Evolutionary conservation across 2,329 filamentous ascomycete genomes (phyloP).

Genomic region (Mycosphaerella sp.): DNA sequence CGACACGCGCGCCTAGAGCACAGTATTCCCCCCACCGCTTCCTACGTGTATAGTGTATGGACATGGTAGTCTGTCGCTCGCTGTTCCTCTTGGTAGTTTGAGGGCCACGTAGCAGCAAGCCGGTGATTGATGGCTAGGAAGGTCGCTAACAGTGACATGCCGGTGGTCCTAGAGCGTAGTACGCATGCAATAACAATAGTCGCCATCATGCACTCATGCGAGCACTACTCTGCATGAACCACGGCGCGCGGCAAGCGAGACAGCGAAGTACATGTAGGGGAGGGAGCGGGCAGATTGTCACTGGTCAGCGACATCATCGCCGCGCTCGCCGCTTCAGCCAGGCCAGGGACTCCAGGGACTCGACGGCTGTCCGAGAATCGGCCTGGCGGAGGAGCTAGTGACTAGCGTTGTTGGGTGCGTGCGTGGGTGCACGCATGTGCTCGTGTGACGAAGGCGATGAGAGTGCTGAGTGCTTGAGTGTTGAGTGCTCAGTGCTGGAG

Average conservation of each 20-base stretch:
- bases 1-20: not conserved
- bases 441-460: constrained; percentile 5
- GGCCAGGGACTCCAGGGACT: not conserved
- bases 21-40: not conserved
- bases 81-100: not conserved
- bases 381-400: not conserved
- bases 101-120: not conserved
- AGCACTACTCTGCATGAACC: constrained; percentile 7
- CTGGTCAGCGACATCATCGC: constrained; percentile 4
- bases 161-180: not conserved
- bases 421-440: too few species aligned
- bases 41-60: not conserved
- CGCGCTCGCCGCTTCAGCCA: not conserved
- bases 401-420: not conserved
- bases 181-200: not conserved
- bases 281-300: not conserved
- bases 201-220: not conserved
- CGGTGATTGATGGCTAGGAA: not conserved
- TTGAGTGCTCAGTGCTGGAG: too few species aligned
- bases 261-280: not conserved
- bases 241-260: not conserved
- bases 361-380: not conserved
- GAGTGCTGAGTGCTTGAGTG: too few species aligned
- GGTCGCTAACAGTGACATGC: not conserved
- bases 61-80: not conserved